These are phyloP conservation scores for Zygosaccharomyces bailii DNA, from an alignment of 805 yeast species.

Conservation along the genomic window DNA sequence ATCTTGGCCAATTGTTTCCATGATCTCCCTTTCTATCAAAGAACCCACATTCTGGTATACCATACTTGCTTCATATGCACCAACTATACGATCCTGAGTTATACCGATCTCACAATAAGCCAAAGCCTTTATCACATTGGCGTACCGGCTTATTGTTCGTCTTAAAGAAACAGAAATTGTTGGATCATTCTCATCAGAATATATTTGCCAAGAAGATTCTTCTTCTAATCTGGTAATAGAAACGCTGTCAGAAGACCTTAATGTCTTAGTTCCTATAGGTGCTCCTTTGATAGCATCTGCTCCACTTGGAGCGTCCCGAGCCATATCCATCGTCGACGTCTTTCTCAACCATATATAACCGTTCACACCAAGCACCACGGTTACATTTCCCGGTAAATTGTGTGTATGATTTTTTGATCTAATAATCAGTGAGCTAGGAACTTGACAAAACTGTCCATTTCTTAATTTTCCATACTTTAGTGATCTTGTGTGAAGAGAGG, in stretches of 20 bases:
- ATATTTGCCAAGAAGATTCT: slow-evolving; percentile 92
- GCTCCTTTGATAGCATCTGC: slow-evolving; percentile 30
- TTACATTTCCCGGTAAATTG: slow-evolving; percentile 90
- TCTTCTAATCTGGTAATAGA: slow-evolving; percentile 83
- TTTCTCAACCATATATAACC: slow-evolving; percentile 92
- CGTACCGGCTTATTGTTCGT: slow-evolving; percentile 76
- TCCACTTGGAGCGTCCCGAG: slow-evolving; percentile 31
- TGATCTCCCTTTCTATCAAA: slow-evolving; percentile 66
- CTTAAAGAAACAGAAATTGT: slow-evolving; percentile 58
- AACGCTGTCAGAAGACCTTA: slow-evolving; percentile 42
- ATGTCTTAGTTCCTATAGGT: slow-evolving; percentile 34
- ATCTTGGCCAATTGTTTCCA: slow-evolving; percentile 70
- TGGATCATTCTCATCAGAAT: slow-evolving; percentile 80
- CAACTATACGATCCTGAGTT: slow-evolving; percentile 70
- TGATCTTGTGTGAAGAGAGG: slow-evolving; percentile 92
- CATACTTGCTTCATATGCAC: slow-evolving; percentile 88
- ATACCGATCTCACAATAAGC: slow-evolving; percentile 85
- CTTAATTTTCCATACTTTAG: slow-evolving; percentile 91
- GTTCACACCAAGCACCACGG: slow-evolving; percentile 86
- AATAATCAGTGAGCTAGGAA: slow-evolving; percentile 78
- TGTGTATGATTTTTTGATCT: slow-evolving; percentile 86
- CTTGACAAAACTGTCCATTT: slow-evolving; percentile 78
- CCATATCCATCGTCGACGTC: slow-evolving; percentile 41
- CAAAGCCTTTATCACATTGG: slow-evolving; percentile 77
- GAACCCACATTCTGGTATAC: slow-evolving; percentile 68